phyloP scores from a whole-genome alignment of 176 grass and related monocot species.

The Echinochloa phyllopogon region DNA sequence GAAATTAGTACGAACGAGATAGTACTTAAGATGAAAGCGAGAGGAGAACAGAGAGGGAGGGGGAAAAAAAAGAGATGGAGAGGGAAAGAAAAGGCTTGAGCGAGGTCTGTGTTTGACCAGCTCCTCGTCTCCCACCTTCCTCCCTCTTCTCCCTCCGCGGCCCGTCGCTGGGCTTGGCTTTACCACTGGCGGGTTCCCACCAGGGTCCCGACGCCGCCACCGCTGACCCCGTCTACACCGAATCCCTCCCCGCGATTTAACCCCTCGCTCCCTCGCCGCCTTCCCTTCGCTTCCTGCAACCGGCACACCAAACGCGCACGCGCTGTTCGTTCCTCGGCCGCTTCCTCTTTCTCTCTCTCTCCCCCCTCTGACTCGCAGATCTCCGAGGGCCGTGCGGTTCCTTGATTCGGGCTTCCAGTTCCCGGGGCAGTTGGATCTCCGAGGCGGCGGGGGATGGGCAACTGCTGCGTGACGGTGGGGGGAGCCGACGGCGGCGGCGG shows the following conservation, averaged over 20 bases:
- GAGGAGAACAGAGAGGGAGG: background rate
- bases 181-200: slow-evolving; percentile 53
- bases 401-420: slow-evolving; percentile 33
- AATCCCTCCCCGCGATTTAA: slow-evolving; percentile 50
- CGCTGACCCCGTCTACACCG: slow-evolving; percentile 51
- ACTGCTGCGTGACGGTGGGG: slow-evolving; percentile 65
- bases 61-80: background rate
- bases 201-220: slow-evolving; percentile 46
- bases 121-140: background rate
- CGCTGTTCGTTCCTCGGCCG: slow-evolving; percentile 43
- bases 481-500: slow-evolving; percentile 13
- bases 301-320: slow-evolving; percentile 39
- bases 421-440: slow-evolving; percentile 4
- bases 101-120: slow-evolving; percentile 49
- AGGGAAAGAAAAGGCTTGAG: background rate
- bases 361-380: slow-evolving; percentile 9
- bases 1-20: background rate
- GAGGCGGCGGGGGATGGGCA: slow-evolving; percentile 56
- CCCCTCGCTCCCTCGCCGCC: slow-evolving; percentile 17
- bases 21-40: background rate
- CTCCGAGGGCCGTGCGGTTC: slow-evolving; percentile 13
- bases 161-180: slow-evolving; percentile 36
- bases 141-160: background rate
- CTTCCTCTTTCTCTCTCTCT: background rate
- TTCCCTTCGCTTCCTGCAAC: background rate